Conservation (phyloP, 805 yeast genomes). For the Pichia membranifaciens region DNA sequence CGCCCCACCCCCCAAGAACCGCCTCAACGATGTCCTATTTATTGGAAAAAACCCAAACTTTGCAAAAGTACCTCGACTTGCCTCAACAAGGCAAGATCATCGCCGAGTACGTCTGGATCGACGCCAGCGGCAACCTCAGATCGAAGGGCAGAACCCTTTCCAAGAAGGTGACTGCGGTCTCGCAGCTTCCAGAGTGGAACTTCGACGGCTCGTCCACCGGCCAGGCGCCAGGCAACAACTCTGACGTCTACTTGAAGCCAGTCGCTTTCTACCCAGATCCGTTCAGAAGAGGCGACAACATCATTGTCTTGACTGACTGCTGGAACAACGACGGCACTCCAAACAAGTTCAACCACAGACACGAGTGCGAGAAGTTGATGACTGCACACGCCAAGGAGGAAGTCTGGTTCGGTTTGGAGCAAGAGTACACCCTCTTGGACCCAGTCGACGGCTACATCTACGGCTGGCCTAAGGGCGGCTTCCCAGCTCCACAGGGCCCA, state of each 20-base stretch:
- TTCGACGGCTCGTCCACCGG: conserved; percentile 98
- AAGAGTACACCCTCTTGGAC: conserved; percentile 96
- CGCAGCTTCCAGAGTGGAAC: conserved; percentile 97
- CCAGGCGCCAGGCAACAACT: conserved; percentile 97
- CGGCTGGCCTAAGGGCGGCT: conserved; percentile 99
- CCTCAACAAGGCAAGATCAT: conserved; percentile 81
- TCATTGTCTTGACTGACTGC: conserved; percentile 91
- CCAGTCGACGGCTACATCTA: conserved; percentile 74
- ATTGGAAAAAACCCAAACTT: conserved; percentile 68
- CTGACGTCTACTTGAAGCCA: conserved; percentile 94
- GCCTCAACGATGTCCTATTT: conserved; percentile 11
- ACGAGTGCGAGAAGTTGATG: conserved; percentile 92
- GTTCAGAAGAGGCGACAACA: conserved; percentile 96
- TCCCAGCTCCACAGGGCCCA: conserved; percentile 99
- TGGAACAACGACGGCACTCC: conserved; percentile 99
- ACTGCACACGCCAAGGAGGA: conserved; percentile 78
- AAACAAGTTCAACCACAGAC: conserved; percentile 97
- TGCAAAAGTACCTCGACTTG: conserved; percentile 76
- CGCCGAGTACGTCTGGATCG: conserved; percentile 98
- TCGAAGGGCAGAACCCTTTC: conserved; percentile 87
- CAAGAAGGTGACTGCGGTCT: conserved; percentile 62
- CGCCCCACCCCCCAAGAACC: too few species aligned
- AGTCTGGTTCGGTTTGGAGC: conserved; percentile 98
- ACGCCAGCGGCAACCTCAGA: conserved; percentile 83
- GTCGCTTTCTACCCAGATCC: conserved; percentile 94